Conservation (phyloP, 768 basidiomycete genomes). For the Collybia sordida region DNA sequence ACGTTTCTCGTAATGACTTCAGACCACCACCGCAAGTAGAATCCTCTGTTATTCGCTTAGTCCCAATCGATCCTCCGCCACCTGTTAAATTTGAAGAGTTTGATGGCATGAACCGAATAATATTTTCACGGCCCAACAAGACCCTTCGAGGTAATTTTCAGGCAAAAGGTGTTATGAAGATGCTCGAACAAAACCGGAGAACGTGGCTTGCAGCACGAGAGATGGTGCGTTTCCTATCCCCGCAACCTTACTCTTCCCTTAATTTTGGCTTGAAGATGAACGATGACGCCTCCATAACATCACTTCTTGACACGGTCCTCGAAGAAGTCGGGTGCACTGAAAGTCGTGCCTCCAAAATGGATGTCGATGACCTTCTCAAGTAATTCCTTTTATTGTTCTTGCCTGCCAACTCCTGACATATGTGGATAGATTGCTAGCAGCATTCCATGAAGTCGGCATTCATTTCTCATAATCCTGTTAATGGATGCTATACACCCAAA, state of each 20-base stretch:
- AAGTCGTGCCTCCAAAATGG: constrained; percentile 89
- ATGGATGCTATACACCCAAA: too few species aligned
- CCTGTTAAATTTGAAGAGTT: constrained; percentile 97
- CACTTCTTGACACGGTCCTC: constrained; percentile 71
- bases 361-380: constrained; percentile 89
- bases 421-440: constrained; percentile 56
- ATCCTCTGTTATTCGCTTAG: constrained; percentile 87
- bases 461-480: constrained; percentile 53
- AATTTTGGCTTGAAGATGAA: constrained; percentile 39
- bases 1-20: constrained; percentile 97
- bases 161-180: constrained; percentile 92
- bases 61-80: constrained; percentile 92
- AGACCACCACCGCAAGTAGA: constrained; percentile 95
- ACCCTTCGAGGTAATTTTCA: constrained; percentile 85
- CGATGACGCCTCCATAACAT: constrained; percentile 68
- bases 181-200: constrained; percentile 91
- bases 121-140: constrained; percentile 91
- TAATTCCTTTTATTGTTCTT: constrained; percentile 32
- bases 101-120: constrained; percentile 89
- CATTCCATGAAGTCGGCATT: constrained; percentile 74
- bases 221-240: constrained; percentile 36
- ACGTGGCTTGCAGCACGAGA: constrained; percentile 88
- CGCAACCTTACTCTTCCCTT: too few species aligned
- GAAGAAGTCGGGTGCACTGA: constrained; percentile 71
- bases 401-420: constrained; percentile 5